Conservation (phyloP, 2,329 filamentous ascomycete species). For the Anthostomella pinea region DNA sequence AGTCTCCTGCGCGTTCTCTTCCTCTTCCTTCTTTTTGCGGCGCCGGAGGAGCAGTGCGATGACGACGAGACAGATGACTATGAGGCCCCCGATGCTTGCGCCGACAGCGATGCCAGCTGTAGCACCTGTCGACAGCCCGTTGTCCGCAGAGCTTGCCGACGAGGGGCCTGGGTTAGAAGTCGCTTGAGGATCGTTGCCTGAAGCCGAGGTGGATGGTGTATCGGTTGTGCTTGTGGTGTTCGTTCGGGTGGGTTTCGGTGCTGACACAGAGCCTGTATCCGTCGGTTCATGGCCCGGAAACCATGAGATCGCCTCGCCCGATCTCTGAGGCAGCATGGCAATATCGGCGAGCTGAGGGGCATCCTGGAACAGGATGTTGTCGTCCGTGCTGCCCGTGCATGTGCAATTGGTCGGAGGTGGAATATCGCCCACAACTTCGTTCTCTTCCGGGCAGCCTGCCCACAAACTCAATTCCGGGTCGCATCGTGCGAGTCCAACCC, state of each 20-base stretch:
- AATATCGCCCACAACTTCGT: constrained; percentile 9
- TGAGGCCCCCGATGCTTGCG: constrained; percentile 5
- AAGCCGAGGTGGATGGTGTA: not conserved
- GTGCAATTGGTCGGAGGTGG: constrained; percentile 15
- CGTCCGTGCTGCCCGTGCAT: constrained; percentile 7
- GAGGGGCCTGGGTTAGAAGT: constrained; percentile 4
- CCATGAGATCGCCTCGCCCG: constrained; percentile 14
- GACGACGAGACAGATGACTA: constrained; percentile 5
- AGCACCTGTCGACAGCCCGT: constrained; percentile 5
- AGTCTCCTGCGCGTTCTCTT: not conserved
- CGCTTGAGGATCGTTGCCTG: not conserved
- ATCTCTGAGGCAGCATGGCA: constrained; percentile 10
- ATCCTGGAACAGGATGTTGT: constrained; percentile 11
- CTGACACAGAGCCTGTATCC: not conserved
- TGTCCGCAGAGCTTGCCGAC: not conserved
- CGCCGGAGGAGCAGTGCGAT: constrained; percentile 5
- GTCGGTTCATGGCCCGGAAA: constrained; percentile 10
- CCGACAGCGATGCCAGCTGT: constrained; percentile 15
- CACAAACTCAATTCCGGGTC: constrained; percentile 10
- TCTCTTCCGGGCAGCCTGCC: constrained; percentile 18
- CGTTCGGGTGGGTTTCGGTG: constrained; percentile 1
- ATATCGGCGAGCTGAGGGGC: constrained; percentile 13
- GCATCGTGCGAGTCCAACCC: constrained; percentile 18
- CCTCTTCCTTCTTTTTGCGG: constrained; percentile 4
- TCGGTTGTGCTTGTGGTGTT: not conserved